Conservation (phyloP, 805 yeast species). For the Komagataella ulmi region DNA sequence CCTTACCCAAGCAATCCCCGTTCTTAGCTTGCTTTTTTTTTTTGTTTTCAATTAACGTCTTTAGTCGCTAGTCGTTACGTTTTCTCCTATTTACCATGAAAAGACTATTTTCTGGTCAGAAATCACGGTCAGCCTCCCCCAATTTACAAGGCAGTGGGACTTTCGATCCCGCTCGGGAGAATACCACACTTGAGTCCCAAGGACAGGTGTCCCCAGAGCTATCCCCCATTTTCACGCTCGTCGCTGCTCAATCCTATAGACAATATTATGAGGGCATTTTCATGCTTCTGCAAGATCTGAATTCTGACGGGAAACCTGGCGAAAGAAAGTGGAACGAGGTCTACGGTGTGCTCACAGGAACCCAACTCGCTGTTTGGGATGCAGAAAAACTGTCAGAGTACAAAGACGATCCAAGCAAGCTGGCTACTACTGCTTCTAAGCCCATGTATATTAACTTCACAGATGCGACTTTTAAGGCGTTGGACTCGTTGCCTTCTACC, state of each 20-base stretch:
- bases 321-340: constrained; percentile 86
- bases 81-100: constrained; percentile 4
- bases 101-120: not conserved
- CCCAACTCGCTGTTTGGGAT: constrained; percentile 89
- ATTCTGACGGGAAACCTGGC: constrained; percentile 77
- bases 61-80: constrained; percentile 1
- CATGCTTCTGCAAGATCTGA: constrained; percentile 59
- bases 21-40: not conserved
- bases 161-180: constrained; percentile 10
- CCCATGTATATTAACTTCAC: constrained; percentile 86
- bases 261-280: constrained; percentile 67
- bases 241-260: constrained; percentile 64
- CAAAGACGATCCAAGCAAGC: constrained; percentile 32
- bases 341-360: constrained; percentile 82
- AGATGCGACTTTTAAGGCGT: constrained; percentile 75
- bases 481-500: constrained; percentile 46
- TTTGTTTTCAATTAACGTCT: constrained; percentile 1
- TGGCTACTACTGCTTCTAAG: constrained; percentile 47
- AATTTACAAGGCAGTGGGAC: constrained; percentile 14
- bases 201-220: constrained; percentile 24
- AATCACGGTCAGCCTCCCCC: constrained; percentile 10
- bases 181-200: not conserved
- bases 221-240: constrained; percentile 59
- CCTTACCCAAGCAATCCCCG: not conserved
- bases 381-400: constrained; percentile 42